Conservation (phyloP, 768 basidiomycete species). For the Punctularia strigosozonata region DNA sequence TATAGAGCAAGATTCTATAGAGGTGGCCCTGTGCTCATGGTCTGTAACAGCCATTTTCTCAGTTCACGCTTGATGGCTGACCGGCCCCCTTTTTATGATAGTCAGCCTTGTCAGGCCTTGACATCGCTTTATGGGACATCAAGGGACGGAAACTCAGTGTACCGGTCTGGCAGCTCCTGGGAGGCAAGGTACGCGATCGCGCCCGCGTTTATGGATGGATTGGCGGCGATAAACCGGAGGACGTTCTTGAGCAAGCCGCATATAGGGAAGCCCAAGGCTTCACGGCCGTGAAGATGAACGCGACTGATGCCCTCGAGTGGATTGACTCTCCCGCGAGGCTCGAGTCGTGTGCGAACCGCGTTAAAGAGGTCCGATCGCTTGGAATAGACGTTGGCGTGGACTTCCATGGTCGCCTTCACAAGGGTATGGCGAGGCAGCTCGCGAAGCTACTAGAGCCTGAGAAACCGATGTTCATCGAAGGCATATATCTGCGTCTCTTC, state of each 20-base stretch:
- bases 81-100: conserved; percentile 8
- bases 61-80: neutral
- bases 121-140: conserved; percentile 70
- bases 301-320: conserved; percentile 31
- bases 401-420: conserved; percentile 62
- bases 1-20: conserved; percentile 64
- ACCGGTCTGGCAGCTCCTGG: conserved; percentile 43
- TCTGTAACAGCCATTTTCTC: conserved; percentile 8
- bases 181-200: conserved; percentile 53
- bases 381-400: conserved; percentile 58
- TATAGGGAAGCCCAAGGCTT: conserved; percentile 51
- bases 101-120: conserved; percentile 47
- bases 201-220: conserved; percentile 52
- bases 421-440: conserved; percentile 59
- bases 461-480: conserved; percentile 56
- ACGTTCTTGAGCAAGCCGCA: conserved; percentile 39
- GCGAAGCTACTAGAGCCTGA: conserved; percentile 48
- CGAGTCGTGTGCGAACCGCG: conserved; percentile 36
- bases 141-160: conserved; percentile 69
- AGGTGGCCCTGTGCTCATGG: conserved; percentile 63
- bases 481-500: conserved; percentile 12
- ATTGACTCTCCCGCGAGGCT: conserved; percentile 48
- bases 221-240: conserved; percentile 31
- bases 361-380: conserved; percentile 28
- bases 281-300: conserved; percentile 67